These are phyloP conservation scores for Cladosporium austrohemisphaericum DNA, from an alignment of 2,329 filamentous ascomycete genomes.

Conservation along the genomic window DNA sequence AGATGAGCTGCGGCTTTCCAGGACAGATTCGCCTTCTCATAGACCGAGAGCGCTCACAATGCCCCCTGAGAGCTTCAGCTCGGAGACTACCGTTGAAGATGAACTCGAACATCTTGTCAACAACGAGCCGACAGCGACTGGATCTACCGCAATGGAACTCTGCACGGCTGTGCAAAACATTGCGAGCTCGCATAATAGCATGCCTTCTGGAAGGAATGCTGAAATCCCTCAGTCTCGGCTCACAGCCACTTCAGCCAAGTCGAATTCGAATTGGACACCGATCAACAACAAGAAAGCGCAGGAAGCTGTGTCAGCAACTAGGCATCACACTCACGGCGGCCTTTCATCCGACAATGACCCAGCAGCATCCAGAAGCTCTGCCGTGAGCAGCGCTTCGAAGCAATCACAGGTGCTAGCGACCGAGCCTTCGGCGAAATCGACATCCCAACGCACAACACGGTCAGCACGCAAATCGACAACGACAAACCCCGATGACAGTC, in stretches of 20 bases:
- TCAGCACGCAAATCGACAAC: not conserved
- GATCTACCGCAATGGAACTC: slow-evolving; percentile 3
- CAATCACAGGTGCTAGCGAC: too few species aligned
- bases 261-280: not conserved
- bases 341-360: too few species aligned
- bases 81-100: slow-evolving; percentile 4
- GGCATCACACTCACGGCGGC: too few species aligned
- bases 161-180: not conserved
- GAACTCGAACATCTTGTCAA: not conserved
- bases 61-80: not conserved
- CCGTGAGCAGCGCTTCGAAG: too few species aligned
- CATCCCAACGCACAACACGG: not conserved
- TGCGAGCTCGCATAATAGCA: not conserved
- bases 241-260: not conserved
- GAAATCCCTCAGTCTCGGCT: not conserved
- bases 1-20: slow-evolving; percentile 12
- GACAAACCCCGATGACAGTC: too few species aligned
- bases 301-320: not conserved
- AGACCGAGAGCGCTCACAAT: slow-evolving; percentile 7
- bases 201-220: not conserved
- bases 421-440: not conserved
- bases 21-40: slow-evolving; percentile 9
- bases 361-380: too few species aligned
- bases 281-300: not conserved
- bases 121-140: not conserved